These are phyloP conservation scores for Ustilago xerochloae DNA, from an alignment of 1,284 basidiomycete species.

Conservation along the genomic window DNA sequence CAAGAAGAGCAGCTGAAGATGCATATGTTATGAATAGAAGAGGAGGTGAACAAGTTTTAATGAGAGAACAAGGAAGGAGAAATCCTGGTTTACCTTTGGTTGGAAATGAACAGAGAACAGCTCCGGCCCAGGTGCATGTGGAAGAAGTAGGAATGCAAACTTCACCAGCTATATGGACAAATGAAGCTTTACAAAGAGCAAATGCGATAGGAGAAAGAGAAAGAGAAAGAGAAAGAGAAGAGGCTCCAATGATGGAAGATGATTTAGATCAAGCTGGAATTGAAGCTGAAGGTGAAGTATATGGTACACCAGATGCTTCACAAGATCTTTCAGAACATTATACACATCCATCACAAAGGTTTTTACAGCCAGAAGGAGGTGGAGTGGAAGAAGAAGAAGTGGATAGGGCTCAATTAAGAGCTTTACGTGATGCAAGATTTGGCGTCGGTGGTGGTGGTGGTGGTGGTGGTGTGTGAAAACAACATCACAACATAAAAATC, in stretches of 20 bases:
- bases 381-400: not conserved
- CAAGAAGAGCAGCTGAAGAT: slow-evolving; percentile 27
- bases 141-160: no score
- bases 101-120: not conserved
- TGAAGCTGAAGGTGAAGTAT: slow-evolving; percentile 12
- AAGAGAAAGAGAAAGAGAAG: not conserved
- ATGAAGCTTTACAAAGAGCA: no score
- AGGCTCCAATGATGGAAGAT: slow-evolving; percentile 17
- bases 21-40: slow-evolving; percentile 14
- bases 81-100: slow-evolving; percentile 37
- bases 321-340: not conserved
- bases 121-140: not conserved
- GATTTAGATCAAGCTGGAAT: not conserved
- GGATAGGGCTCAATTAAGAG: slow-evolving; percentile 11
- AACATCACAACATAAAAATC: not conserved
- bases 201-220: not conserved
- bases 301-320: slow-evolving; percentile 27
- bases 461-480: no score
- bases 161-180: no score
- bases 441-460: not conserved
- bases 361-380: no score
- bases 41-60: not conserved
- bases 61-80: slow-evolving; percentile 21
- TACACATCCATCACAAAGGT: not conserved
- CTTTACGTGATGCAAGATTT: slow-evolving; percentile 17